phyloP scores from a whole-genome alignment of 257 asterid species.

The Paulownia fortunei region DNA sequence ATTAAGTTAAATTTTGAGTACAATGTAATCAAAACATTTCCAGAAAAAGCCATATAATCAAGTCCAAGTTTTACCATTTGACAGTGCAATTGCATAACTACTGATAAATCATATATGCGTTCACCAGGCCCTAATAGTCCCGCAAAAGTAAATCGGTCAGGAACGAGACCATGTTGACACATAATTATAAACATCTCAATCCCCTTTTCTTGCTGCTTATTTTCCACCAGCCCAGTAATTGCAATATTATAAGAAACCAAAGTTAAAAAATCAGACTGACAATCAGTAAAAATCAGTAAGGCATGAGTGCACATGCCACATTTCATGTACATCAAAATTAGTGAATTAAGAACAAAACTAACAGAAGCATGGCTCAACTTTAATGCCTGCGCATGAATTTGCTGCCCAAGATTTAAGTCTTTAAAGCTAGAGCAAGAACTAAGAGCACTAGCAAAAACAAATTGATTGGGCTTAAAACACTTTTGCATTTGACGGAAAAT shows the following conservation, averaged over 20 bases:
- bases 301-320: constrained; percentile 63
- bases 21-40: constrained; percentile 58
- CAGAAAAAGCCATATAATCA: constrained; percentile 55
- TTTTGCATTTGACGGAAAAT: constrained; percentile 53
- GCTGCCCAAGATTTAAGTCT: constrained; percentile 57
- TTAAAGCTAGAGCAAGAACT: constrained; percentile 66
- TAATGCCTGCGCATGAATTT: constrained; percentile 64
- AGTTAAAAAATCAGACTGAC: constrained; percentile 30
- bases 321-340: constrained; percentile 74
- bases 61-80: constrained; percentile 61
- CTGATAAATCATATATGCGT: constrained; percentile 39
- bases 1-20: constrained; percentile 56
- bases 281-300: constrained; percentile 42
- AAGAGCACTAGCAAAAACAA: constrained; percentile 60
- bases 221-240: constrained; percentile 70
- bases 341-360: constrained; percentile 65
- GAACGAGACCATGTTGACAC: constrained; percentile 54
- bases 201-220: constrained; percentile 52
- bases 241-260: constrained; percentile 63
- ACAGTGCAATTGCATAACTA: constrained; percentile 63
- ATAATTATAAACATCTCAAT: constrained; percentile 57
- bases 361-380: constrained; percentile 50
- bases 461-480: constrained; percentile 62
- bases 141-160: constrained; percentile 75
- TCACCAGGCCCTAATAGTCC: constrained; percentile 60